These are phyloP conservation scores for Zea luxurians DNA, from an alignment of 176 grass and related monocot species.

Conservation along the genomic window DNA sequence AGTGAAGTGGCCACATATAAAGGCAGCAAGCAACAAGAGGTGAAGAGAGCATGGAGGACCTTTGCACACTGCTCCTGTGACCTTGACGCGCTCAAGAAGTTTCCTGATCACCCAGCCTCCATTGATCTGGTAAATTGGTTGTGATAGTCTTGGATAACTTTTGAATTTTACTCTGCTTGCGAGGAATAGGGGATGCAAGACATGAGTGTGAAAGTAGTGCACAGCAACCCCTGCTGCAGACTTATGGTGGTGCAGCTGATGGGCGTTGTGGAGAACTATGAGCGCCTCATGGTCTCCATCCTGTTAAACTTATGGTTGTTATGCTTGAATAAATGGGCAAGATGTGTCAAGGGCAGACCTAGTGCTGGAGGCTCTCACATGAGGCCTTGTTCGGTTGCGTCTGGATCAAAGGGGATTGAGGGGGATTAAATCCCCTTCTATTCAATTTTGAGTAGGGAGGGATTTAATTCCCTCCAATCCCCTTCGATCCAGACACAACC, in stretches of 20 bases:
- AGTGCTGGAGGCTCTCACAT: too few species aligned
- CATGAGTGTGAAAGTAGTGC: constrained; percentile 86
- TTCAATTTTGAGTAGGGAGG: too few species aligned
- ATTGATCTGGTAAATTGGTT: constrained; percentile 51
- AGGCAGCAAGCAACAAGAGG: too few species aligned
- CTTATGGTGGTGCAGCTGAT: constrained; percentile 93
- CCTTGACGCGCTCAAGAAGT: constrained; percentile 61
- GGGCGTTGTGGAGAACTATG: constrained; percentile 86
- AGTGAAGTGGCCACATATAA: constrained; percentile 46
- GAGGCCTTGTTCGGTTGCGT: too few species aligned
- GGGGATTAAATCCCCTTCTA: too few species aligned
- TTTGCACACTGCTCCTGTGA: constrained; percentile 53
- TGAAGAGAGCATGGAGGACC: constrained; percentile 32
- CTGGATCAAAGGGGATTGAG: too few species aligned
- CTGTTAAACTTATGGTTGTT: too few species aligned
- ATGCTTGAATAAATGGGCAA: too few species aligned
- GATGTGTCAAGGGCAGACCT: too few species aligned
- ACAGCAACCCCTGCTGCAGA: constrained; percentile 83
- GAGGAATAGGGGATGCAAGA: constrained; percentile 50
- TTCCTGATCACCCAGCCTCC: constrained; percentile 43
- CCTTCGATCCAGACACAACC: too few species aligned
- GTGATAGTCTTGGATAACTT: not conserved
- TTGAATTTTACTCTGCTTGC: not conserved
- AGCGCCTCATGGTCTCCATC: constrained; percentile 49
- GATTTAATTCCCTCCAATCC: too few species aligned